Percentiles rank a stretch among this genome's conserved stretches.
Conservation (phyloP, 139 green algal species). For the Closterium sp. region DNA sequence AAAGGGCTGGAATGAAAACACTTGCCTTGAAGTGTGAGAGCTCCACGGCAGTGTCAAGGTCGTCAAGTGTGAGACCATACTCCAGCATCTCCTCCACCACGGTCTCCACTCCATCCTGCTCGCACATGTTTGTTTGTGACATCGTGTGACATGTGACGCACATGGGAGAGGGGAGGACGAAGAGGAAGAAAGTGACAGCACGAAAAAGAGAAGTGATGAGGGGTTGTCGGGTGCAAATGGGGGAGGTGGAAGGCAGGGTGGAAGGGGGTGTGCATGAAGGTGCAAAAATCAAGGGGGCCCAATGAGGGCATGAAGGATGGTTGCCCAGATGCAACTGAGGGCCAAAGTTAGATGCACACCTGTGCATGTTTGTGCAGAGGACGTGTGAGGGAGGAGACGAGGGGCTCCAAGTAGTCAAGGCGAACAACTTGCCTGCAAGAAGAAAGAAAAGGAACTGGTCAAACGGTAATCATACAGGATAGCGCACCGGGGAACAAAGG, state of each 20-base stretch:
- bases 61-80: slow-evolving; percentile 56
- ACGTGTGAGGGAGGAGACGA: slow-evolving; percentile 62
- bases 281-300: background rate
- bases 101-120: slow-evolving; percentile 66
- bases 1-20: background rate
- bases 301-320: background rate
- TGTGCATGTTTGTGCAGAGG: slow-evolving; percentile 1
- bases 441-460: background rate
- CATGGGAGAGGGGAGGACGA: background rate
- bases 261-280: background rate
- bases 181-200: background rate
- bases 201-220: background rate
- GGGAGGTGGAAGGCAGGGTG: too few species aligned
- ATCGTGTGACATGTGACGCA: background rate
- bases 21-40: slow-evolving; percentile 51
- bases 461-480: background rate
- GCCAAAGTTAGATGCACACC: background rate
- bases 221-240: too few species aligned
- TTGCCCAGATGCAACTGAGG: background rate
- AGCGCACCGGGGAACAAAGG: background rate
- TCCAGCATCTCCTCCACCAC: slow-evolving; percentile 62
- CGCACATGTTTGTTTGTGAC: too few species aligned
- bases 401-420: slow-evolving; percentile 73
- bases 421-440: slow-evolving; percentile 57
- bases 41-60: slow-evolving; percentile 52